Evolutionary conservation across 2,329 filamentous ascomycete species (phyloP).

Genomic region (Verticillium isaacii): DNA sequence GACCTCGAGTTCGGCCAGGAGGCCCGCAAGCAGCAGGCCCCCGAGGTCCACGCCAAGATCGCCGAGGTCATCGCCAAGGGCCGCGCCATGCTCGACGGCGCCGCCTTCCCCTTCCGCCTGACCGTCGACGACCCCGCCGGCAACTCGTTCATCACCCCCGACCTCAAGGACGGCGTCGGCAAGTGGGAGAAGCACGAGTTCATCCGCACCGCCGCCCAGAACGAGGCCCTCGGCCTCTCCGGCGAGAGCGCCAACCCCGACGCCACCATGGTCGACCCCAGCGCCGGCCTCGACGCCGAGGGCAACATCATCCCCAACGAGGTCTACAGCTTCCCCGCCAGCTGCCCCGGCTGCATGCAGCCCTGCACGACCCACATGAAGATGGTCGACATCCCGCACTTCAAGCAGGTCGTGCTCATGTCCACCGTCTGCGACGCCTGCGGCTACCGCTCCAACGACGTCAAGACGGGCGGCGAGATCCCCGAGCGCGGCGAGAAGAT

Average conservation of each 20-base stretch:
- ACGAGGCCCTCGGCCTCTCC: constrained; percentile 75
- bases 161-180: constrained; percentile 70
- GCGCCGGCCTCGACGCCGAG: constrained; percentile 38
- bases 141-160: constrained; percentile 94
- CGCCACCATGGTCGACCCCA: constrained; percentile 37
- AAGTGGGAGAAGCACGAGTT: constrained; percentile 91
- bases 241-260: constrained; percentile 52
- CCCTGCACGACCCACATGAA: constrained; percentile 93
- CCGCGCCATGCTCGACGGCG: constrained; percentile 70
- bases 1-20: constrained; percentile 80
- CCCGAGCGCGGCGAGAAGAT: constrained; percentile 83
- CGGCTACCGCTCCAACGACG: constrained; percentile 92
- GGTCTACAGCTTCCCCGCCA: constrained; percentile 87
- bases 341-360: constrained; percentile 86
- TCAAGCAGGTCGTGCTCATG: constrained; percentile 96
- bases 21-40: constrained; percentile 70
- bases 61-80: constrained; percentile 70
- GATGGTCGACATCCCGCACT: constrained; percentile 96
- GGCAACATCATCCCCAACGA: constrained; percentile 89
- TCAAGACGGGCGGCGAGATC: constrained; percentile 93
- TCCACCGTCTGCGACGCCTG: constrained; percentile 88
- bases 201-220: constrained; percentile 76
- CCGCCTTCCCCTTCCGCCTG: constrained; percentile 81
- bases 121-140: constrained; percentile 87
- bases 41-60: constrained; percentile 75